Conservation (phyloP, 345 rosid genomes). For the Eucalyptus pauciflora region DNA sequence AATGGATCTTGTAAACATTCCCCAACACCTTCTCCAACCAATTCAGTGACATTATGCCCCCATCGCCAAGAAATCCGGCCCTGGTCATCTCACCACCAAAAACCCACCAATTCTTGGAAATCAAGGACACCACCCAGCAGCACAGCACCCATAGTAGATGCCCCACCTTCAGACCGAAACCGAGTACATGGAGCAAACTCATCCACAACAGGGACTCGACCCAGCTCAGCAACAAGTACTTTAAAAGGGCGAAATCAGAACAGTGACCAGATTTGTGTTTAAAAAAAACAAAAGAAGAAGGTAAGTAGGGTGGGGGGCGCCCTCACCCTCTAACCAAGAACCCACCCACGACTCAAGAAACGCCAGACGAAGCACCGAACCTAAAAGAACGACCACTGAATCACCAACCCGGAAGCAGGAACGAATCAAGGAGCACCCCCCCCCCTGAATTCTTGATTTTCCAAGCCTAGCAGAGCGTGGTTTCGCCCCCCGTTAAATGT, state of each 20-base stretch:
- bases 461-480: slow-evolving; percentile 21
- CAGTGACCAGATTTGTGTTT: background rate
- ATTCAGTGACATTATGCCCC: slow-evolving; percentile 45
- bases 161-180: slow-evolving; percentile 79
- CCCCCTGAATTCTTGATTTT: slow-evolving; percentile 16
- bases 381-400: background rate
- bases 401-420: slow-evolving; percentile 2
- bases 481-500: slow-evolving; percentile 9
- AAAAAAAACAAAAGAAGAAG: background rate
- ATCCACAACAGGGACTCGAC: slow-evolving; percentile 32
- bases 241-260: background rate
- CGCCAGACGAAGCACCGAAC: background rate
- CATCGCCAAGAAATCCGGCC: slow-evolving; percentile 36
- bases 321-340: background rate
- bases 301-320: background rate
- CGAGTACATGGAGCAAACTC: slow-evolving; percentile 66
- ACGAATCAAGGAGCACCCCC: slow-evolving; percentile 12
- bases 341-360: slow-evolving; percentile 6
- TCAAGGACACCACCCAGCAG: slow-evolving; percentile 56
- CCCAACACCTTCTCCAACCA: slow-evolving; percentile 47
- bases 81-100: slow-evolving; percentile 42
- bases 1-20: slow-evolving; percentile 39
- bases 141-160: slow-evolving; percentile 76
- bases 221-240: background rate
- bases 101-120: slow-evolving; percentile 52